Evolutionary conservation across 331 rosid genomes (phyloP).

Genomic region (Spiraea crenata): DNA sequence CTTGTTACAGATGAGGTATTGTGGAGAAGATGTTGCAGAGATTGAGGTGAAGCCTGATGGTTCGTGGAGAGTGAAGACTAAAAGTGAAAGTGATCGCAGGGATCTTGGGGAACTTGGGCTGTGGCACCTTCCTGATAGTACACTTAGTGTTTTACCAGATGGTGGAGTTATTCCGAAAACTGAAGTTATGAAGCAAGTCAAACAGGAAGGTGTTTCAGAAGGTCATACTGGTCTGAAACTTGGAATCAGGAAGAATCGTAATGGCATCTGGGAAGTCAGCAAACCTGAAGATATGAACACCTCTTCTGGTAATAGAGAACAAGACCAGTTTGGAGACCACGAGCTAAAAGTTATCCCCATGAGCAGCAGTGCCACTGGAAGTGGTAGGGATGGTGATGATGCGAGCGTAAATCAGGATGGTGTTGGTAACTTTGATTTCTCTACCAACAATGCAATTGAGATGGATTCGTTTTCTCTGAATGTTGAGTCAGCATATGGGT

Average conservation of each 20-base stretch:
- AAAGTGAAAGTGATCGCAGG: slow-evolving; percentile 73
- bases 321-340: slow-evolving; percentile 48
- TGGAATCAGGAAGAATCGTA: slow-evolving; percentile 67
- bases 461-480: slow-evolving; percentile 61
- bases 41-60: slow-evolving; percentile 97
- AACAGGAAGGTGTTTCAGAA: slow-evolving; percentile 82
- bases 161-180: slow-evolving; percentile 41
- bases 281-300: slow-evolving; percentile 65
- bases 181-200: slow-evolving; percentile 64
- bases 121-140: slow-evolving; percentile 88
- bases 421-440: slow-evolving; percentile 60
- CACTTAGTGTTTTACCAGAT: slow-evolving; percentile 39
- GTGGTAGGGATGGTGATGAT: slow-evolving; percentile 89
- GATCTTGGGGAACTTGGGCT: slow-evolving; percentile 67
- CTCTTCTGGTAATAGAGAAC: slow-evolving; percentile 59
- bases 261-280: slow-evolving; percentile 89
- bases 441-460: slow-evolving; percentile 67
- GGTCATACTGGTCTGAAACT: slow-evolving; percentile 67
- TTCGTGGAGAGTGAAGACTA: slow-evolving; percentile 87
- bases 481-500: slow-evolving; percentile 64
- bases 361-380: slow-evolving; percentile 95
- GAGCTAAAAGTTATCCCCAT: slow-evolving; percentile 78
- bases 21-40: slow-evolving; percentile 89
- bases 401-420: slow-evolving; percentile 87
- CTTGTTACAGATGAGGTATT: slow-evolving; percentile 66